Conservation (phyloP, 169 alveolate species). For the Condylostoma magnum region DNA sequence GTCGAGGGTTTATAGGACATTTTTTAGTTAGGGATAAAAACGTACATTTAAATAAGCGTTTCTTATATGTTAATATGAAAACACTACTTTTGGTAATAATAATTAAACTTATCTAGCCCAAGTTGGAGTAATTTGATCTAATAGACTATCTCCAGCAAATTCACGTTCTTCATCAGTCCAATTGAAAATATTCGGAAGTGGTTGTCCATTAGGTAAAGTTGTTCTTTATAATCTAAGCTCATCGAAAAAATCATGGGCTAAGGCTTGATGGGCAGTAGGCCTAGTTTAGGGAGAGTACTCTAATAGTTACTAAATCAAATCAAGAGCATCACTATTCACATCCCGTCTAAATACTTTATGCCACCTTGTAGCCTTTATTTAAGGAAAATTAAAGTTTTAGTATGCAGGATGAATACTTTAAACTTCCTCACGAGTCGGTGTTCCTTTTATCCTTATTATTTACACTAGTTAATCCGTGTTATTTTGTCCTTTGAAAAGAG, state of each 20-base stretch:
- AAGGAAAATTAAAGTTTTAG: slow-evolving; percentile 89
- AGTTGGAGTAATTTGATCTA: no score
- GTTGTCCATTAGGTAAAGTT: slow-evolving; percentile 2
- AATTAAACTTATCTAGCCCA: no score
- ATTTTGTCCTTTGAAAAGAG: slow-evolving; percentile 95
- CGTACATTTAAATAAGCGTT: no score
- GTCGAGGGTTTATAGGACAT: no score
- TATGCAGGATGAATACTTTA: slow-evolving; percentile 93
- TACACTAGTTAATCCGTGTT: slow-evolving; percentile 93
- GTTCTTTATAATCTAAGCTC: slow-evolving; percentile 75
- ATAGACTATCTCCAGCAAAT: no score
- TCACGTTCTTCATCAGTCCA: not conserved
- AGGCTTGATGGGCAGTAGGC: slow-evolving; percentile 79
- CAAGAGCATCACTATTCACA: slow-evolving; percentile 73
- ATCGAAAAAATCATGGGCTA: slow-evolving; percentile 94
- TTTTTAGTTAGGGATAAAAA: no score
- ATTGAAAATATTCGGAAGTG: not conserved
- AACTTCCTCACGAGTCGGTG: slow-evolving; percentile 93
- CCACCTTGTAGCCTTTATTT: slow-evolving; percentile 85
- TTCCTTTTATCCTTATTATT: slow-evolving; percentile 91
- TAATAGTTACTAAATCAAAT: slow-evolving; percentile 70
- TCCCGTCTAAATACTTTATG: slow-evolving; percentile 15
- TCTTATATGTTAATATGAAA: no score
- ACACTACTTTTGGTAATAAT: no score
- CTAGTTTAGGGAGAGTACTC: slow-evolving; percentile 85